Evolutionary conservation across 2,329 filamentous ascomycete genomes (phyloP), one percentile per base, ranked within the genome.

Genomic region (Fusarium sambucinum): DNA sequence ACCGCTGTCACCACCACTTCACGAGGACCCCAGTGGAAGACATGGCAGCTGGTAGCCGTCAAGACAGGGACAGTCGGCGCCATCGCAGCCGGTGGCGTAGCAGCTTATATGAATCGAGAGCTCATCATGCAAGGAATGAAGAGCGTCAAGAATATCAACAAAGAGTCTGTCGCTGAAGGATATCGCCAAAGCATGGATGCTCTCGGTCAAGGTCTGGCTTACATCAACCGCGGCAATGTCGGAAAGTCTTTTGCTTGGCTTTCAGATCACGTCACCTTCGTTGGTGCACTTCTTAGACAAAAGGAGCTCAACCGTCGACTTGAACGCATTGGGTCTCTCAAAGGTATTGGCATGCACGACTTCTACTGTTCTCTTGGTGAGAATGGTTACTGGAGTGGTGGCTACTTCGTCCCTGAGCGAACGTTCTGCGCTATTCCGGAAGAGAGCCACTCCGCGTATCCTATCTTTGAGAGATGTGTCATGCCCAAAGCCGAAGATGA

Each of bases 181-280:
- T 86, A 86, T 63, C 82, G 83, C 42, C 80, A 84, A 48, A 76
- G 82, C 25, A 78, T 86, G 32, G 84, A 83, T 55, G 78, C 82
- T 4, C 76, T 86, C 25, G 84, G 83, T 14, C 84, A 87, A 63
- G 85, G 84, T 3, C 79, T 87, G 11, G 85, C 85, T 13, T 87
- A 88, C 66, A 81, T 88, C 74, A 87, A 87, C 74, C 80, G 84
- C 9, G 85, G 85, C 16, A 87, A 85, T 41, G 85, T 88, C 3
- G 89, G 89, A 4, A 85, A 89, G 55, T 92, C 92, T 2, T 91
- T 93, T 69, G 86, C 85, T 19, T 97, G 93, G 89, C 87, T 94
- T 6, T 89, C 90, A 0, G 92, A 91, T 17, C 94, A 97, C 77
- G 87, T 97, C 52, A 92, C 93, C 35, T 97, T 97, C 73, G 91